Conservation (phyloP, 148 eudicot species). For the Vaccinium corymbosum region DNA sequence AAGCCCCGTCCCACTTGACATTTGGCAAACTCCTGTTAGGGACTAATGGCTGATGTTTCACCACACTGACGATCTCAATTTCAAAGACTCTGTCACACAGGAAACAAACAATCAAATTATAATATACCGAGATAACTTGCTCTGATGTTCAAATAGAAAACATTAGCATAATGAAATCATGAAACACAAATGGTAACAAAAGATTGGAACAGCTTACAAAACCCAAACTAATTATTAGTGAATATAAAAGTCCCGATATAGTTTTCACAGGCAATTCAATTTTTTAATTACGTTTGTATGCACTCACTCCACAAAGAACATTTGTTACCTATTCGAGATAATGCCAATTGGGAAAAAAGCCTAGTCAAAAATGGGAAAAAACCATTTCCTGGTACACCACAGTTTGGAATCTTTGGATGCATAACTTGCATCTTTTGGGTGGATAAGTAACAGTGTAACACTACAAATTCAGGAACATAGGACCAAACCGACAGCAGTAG, state of each 20-base stretch:
- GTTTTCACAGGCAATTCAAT: not conserved
- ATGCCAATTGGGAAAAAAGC: not conserved
- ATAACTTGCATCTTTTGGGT: not conserved
- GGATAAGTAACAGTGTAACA: not conserved
- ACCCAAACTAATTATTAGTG: not conserved
- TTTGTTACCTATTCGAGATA: not conserved
- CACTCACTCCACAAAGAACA: not conserved
- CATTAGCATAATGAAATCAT: too few relatives aligned
- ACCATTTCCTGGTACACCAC: not conserved
- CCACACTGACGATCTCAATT: not conserved
- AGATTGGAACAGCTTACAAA: not conserved
- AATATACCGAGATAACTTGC: not conserved
- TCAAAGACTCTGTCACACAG: not conserved
- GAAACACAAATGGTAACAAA: too few relatives aligned
- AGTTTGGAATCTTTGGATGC: not conserved
- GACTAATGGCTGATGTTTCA: conserved; percentile 13
- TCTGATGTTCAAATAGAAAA: not conserved
- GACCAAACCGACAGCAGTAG: not conserved
- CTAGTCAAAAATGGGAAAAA: not conserved
- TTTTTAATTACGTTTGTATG: not conserved
- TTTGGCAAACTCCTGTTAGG: conserved; percentile 26
- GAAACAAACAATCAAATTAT: not conserved
- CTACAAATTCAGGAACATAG: not conserved
- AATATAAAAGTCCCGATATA: not conserved
- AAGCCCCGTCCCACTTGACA: conserved; percentile 73